Evolutionary conservation across 306 rosid genomes (phyloP), one percentile per base, ranked within the genome.

Genomic region (Prunus persica): DNA sequence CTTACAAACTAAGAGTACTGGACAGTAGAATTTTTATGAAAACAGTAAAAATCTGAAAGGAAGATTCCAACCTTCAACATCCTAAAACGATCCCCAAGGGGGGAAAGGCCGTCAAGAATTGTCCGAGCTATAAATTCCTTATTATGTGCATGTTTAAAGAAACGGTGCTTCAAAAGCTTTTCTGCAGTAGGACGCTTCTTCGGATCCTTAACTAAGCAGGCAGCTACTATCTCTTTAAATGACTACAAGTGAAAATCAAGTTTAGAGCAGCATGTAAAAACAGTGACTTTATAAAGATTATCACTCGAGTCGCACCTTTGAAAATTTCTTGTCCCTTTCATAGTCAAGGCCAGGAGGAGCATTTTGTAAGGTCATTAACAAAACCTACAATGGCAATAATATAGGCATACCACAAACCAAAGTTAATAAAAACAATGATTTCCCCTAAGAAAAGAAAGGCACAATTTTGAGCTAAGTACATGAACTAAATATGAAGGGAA

Each of bases 301-400:
- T 67, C n/a, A 78, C 51, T 43, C 13, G 19, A 32, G 52, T 30
- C 32, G 30, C 50, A 60, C 98, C 94, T 90, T 94, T 46, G 98
- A 94, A 84, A 91, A 94, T 79, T 79, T 85, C 87, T 65, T 91
- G 86, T 94, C 98, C 79, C 98, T 87, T 86, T 94, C 98, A 75
- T 94, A 94, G 85, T 94, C 97, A 80, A 94, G 97, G 72, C 98
- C 95, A 19, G 98, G 98, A 74, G 98, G 98, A 64, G 94, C 98
- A 86, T 93, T 93, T 80, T 93, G 98, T 84, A 93, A 78, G 34
- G 98, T 94, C 98, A 94, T 94, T 55, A 94, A 91, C 79, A 94
- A 90, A 87, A 94, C 98, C 98, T 93, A 84, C 77, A 80, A 72
- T 70, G 38, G 60, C 34, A 54, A 52, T 15, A 81, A 85, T n/a